Evolutionary conservation across 495 filamentous ascomycete genomes (phyloP).

Genomic region (Hypomontagnella submonticulosa): DNA sequence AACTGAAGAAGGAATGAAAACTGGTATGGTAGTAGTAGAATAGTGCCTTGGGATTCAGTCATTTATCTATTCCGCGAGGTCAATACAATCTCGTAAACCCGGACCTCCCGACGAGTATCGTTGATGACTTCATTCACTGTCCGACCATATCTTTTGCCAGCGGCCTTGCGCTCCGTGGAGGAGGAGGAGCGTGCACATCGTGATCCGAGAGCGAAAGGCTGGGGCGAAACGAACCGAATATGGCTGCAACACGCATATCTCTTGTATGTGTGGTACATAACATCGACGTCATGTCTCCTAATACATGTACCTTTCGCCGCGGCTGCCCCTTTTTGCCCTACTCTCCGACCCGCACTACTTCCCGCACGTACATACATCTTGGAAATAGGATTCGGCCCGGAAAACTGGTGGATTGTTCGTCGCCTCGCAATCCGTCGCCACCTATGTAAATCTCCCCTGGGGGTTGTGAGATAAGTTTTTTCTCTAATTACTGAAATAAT

Average conservation of each 20-base stretch:
- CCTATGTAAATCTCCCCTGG: no score
- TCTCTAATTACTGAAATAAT: no score
- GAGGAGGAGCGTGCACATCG: conserved; percentile 3
- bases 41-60: no score
- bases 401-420: no score
- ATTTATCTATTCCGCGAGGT: no score
- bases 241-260: conserved; percentile 4
- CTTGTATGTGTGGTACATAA: conserved; percentile 8
- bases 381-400: no score
- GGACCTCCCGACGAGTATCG: neutral
- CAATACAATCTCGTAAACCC: neutral
- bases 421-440: no score
- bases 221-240: conserved; percentile 1
- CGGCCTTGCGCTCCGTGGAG: neutral
- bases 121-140: conserved; percentile 18
- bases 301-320: neutral
- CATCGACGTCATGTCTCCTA: conserved; percentile 27
- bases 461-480: no score
- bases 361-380: no score
- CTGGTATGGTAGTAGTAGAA: no score
- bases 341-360: neutral
- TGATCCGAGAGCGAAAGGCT: neutral
- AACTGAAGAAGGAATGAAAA: no score
- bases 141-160: neutral
- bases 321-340: neutral